Base-by-base conservation (phyloP, 2,329 filamentous ascomycete genomes). In the Penicillium brevicompactum region DNA sequence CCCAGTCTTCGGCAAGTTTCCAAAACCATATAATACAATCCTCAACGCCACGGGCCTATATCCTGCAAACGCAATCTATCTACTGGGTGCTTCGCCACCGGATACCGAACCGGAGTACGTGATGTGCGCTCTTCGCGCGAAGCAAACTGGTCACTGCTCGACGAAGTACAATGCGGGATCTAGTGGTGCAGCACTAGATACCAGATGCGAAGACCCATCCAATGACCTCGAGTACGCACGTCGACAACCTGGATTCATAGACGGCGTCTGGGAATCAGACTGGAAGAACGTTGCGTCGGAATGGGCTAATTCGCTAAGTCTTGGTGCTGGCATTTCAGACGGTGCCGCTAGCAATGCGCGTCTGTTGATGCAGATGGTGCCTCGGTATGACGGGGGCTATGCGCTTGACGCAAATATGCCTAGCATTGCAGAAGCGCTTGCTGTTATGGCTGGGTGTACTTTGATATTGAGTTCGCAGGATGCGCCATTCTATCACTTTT, bases 341-440 rank as follows among this genome's bases (percentile, higher is more conserved):
- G 79, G 74, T 41, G 82, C 86, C 53, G 82, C 86, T 0, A 83
- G 82, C 38, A 87, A 84, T 59, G 78, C 82, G 14, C 81, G 84
- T 0, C 77, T 87, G 13, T 70, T 86, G 8, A 83, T 83, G 24
- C 80, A 87, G 58, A 71, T 84, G 11, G 78, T 84, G 5, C 78
- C 83, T 0, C 53, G 53, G 0, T 73, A 70, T 0, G 51, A 74
- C 9, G 67, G 68, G 7, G 42, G 62, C 21, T 71, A 67, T 4
- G 42, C 54, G 0, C 77, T 90, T 0, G 75, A 81, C 32, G 70
- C 77, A 0, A 66, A 72, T 0, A 70, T 87, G 0, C 90, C 90
- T 0, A 90, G 86, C 2, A 79, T 90, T n/a, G 86, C 85, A 0
- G 90, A 94, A 71, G 87, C 87, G 0, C 69, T 94, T 0, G 88